Conservation (phyloP, 306 rosid genomes). For the Malus sieversii region DNA sequence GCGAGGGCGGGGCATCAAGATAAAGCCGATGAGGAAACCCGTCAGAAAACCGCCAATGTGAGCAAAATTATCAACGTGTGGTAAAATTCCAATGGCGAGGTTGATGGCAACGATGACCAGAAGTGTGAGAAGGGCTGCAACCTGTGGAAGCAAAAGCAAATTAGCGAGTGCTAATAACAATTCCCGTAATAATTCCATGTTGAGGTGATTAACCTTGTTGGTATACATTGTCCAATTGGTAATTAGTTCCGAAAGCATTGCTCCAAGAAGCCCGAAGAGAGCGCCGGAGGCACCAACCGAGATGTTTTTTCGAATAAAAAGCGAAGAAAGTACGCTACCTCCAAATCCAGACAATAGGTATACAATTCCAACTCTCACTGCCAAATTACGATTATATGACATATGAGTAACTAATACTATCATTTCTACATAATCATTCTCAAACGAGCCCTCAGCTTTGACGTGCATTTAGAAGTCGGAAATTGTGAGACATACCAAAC, state of each 20-base stretch:
- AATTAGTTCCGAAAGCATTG: slow-evolving; percentile 88
- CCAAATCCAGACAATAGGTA: slow-evolving; percentile 74
- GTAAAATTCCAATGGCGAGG: slow-evolving; percentile 75
- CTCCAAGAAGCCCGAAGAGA: slow-evolving; percentile 91
- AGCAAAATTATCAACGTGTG: slow-evolving; percentile 78
- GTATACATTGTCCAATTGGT: slow-evolving; percentile 84
- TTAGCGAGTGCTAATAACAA: background rate
- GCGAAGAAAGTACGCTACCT: slow-evolving; percentile 58
- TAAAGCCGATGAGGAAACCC: slow-evolving; percentile 72
- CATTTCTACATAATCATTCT: background rate
- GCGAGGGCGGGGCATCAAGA: slow-evolving; percentile 70
- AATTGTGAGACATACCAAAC: slow-evolving; percentile 44
- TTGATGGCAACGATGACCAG: slow-evolving; percentile 55
- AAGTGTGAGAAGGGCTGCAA: slow-evolving; percentile 63
- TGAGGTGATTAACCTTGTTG: slow-evolving; percentile 43
- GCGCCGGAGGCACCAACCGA: slow-evolving; percentile 96
- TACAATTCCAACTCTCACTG: slow-evolving; percentile 68
- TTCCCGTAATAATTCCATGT: too few species aligned
- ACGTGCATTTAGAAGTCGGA: background rate
- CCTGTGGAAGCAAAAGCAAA: slow-evolving; percentile 35
- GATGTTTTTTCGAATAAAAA: slow-evolving; percentile 56
- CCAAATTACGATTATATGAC: slow-evolving; percentile 5
- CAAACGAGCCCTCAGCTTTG: background rate
- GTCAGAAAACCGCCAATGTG: slow-evolving; percentile 77
- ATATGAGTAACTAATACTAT: background rate